Conservation (phyloP, 2,329 filamentous ascomycete genomes). For the Hymenoscyphus repandus region DNA sequence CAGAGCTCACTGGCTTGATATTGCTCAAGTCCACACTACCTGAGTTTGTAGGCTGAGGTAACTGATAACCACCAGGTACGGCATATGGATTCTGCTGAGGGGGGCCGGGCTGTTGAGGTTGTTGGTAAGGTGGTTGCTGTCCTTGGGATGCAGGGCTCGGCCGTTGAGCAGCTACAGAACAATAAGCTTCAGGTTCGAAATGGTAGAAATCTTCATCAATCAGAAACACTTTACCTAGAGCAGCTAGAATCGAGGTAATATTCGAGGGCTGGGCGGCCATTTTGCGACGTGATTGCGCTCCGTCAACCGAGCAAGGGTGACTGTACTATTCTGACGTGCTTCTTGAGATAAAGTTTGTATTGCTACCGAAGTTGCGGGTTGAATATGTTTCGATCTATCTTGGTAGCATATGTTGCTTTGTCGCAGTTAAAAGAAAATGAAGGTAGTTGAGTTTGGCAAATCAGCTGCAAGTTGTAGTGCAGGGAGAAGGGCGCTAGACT, state of each 20-base stretch:
- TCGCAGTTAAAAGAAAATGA: too few relatives aligned
- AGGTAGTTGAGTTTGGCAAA: too few relatives aligned
- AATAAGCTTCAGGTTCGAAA: constrained; percentile 11
- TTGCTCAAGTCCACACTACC: constrained; percentile 76
- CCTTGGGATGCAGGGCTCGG: constrained; percentile 43
- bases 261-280: constrained; percentile 44
- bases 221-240: constrained; percentile 36
- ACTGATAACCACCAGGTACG: constrained; percentile 33
- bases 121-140: constrained; percentile 25
- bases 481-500: too few relatives aligned
- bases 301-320: background rate
- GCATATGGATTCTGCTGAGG: constrained; percentile 39
- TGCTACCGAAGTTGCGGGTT: background rate
- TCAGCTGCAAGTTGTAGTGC: too few relatives aligned
- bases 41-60: constrained; percentile 57
- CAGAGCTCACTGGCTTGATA: constrained; percentile 73
- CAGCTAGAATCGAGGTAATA: constrained; percentile 46
- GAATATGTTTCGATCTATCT: too few relatives aligned
- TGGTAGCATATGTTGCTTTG: too few relatives aligned
- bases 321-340: background rate
- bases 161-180: constrained; percentile 41
- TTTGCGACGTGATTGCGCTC: constrained; percentile 3
- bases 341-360: background rate
- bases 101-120: constrained; percentile 31
- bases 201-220: background rate